Percentiles rank a stretch among this genome's conserved stretches.
These are phyloP conservation scores for Rhododendron williamsianum DNA, from an alignment of 148 eudicot species.

Conservation along the genomic window DNA sequence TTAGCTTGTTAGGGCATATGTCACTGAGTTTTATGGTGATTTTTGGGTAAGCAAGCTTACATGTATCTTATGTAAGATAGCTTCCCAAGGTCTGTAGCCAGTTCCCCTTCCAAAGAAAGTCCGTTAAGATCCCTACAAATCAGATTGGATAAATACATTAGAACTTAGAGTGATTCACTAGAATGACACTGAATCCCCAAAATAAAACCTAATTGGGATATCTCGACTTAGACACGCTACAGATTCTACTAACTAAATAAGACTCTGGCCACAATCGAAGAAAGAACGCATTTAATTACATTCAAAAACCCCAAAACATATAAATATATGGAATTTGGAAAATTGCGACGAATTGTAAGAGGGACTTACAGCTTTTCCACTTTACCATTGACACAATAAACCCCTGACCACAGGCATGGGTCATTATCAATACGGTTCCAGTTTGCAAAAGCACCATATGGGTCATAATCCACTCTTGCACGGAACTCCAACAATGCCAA, in stretches of 20 bases:
- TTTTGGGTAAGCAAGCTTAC: slow-evolving; percentile 34
- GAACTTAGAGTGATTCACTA: background rate
- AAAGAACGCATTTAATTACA: slow-evolving; percentile 9
- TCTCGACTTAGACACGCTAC: background rate
- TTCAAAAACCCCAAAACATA: background rate
- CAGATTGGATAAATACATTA: slow-evolving; percentile 5
- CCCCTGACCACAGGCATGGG: slow-evolving; percentile 77
- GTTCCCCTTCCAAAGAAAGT: slow-evolving; percentile 50
- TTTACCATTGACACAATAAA: slow-evolving; percentile 59
- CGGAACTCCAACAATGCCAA: slow-evolving; percentile 57
- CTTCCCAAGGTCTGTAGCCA: slow-evolving; percentile 62
- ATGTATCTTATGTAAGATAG: slow-evolving; percentile 56
- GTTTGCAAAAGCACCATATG: slow-evolving; percentile 54
- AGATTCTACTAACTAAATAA: background rate
- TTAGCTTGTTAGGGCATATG: background rate
- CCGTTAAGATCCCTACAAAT: slow-evolving; percentile 52
- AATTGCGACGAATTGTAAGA: background rate
- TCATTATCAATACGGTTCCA: slow-evolving; percentile 64
- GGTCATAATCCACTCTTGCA: slow-evolving; percentile 49
- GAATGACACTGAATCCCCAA: background rate
- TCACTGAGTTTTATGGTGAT: background rate
- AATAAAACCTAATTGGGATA: background rate
- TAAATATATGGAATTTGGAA: background rate
- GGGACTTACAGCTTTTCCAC: slow-evolving; percentile 83
- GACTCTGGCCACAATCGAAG: background rate